Base-by-base conservation (phyloP, 345 rosid genomes). In the Geranium brycei region DNA sequence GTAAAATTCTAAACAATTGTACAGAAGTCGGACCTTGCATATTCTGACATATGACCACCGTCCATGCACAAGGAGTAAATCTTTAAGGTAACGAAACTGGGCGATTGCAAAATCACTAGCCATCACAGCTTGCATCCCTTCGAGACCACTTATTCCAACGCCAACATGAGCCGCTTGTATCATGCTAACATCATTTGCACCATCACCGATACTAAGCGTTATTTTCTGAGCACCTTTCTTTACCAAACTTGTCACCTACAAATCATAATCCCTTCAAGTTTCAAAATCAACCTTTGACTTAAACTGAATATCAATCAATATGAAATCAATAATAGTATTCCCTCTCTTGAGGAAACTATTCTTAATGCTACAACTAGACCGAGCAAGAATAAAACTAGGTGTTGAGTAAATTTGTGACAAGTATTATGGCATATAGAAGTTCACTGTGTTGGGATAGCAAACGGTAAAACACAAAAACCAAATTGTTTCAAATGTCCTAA, bases 81-180 rank as follows among this genome's bases (percentile, higher is more conserved):
- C 99, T 28, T 89, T 79, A 64, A 95, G 95, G 75, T 72, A 95
- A 61, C 95, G 88, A 72, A 91, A 95, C 76, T 95, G 99, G 56
- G 99, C 97, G 77, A 95, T 91, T 66, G 99, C 92, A 83, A 91
- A 95, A 77, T 95, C 99, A 85, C 99, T 95, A 63, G 99, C 99
- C 97, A 95, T 95, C 73, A 91, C 99, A 57, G 97, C 99, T 81
- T 95, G 96, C 97, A 91, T 91, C 66, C 99, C 99, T 76, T 95
- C 99, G 80, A 84, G 53, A 63, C 99, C 99, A 73, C 99, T 95
- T 72, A 95, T 93, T 70, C 99, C 99, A 66, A 93, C 74, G 55
- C 99, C 97, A 76, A 95, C 88, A 77, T 95, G 99, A 73, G 99
- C 97, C 30, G 99, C 99, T 79, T 95, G 99, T 75, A 95, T 95